Evolutionary conservation across 306 rosid species (phyloP).

Genomic region (Urtica urens): DNA sequence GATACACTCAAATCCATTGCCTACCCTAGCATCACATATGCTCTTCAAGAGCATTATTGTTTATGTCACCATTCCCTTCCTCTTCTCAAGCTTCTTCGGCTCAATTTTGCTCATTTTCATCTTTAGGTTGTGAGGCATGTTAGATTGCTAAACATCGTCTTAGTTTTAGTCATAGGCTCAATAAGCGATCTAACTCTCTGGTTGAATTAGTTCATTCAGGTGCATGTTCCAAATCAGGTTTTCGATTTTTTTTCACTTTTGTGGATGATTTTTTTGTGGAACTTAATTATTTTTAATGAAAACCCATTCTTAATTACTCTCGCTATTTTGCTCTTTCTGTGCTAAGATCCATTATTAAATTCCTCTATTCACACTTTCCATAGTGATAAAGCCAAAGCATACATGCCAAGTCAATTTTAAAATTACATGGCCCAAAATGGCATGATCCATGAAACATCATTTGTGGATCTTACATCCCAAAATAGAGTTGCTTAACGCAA

Average conservation of each 20-base stretch:
- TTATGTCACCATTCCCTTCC: not conserved
- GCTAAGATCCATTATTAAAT: not conserved
- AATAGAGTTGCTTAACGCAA: not conserved
- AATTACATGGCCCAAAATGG: too few relatives aligned
- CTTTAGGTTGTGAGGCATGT: not conserved
- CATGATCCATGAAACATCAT: too few relatives aligned
- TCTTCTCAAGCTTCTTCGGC: not conserved
- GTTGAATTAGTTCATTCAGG: not conserved
- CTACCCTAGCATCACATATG: not conserved
- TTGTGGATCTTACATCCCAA: too few relatives aligned
- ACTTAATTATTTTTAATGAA: not conserved
- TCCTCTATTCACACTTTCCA: too few relatives aligned
- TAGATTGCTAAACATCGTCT: not conserved
- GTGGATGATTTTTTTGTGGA: not conserved
- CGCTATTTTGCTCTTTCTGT: not conserved
- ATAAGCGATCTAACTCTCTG: not conserved
- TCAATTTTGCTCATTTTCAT: not conserved
- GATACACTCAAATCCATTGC: not conserved
- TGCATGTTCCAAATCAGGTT: too few relatives aligned
- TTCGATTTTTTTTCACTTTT: too few relatives aligned
- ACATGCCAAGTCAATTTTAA: too few relatives aligned
- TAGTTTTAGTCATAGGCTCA: not conserved
- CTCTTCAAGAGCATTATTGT: not conserved
- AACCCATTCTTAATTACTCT: not conserved
- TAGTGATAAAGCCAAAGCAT: too few relatives aligned